Conservation (phyloP, 202 grass and related monocot species). For the Brachypodium distachyon region DNA sequence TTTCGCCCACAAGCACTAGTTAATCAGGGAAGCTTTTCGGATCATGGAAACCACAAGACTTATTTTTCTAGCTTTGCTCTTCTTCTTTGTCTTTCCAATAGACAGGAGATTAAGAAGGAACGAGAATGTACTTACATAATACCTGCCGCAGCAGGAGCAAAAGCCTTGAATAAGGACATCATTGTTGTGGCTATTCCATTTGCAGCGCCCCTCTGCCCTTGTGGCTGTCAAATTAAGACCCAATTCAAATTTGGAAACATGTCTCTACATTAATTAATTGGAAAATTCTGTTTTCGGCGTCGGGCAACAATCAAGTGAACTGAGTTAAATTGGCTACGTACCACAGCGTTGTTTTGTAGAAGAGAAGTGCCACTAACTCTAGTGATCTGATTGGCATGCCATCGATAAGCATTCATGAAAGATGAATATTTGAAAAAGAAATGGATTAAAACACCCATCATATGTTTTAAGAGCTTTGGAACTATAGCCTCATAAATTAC, state of each 20-base stretch:
- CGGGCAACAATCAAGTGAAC: background rate
- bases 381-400: slow-evolving; percentile 46
- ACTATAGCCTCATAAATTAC: slow-evolving; percentile 6
- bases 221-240: slow-evolving; percentile 34
- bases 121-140: slow-evolving; percentile 33
- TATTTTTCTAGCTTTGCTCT: background rate
- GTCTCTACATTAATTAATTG: background rate
- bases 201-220: slow-evolving; percentile 66
- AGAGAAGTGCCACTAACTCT: slow-evolving; percentile 44
- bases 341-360: slow-evolving; percentile 38
- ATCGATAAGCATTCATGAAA: background rate
- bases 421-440: background rate
- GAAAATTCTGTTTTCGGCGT: background rate
- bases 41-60: background rate
- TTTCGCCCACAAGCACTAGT: background rate
- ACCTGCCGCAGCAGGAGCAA: slow-evolving; percentile 58
- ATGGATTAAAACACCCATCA: background rate
- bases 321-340: background rate
- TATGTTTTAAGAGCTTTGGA: background rate
- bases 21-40: background rate
- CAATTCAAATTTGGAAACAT: background rate
- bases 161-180: slow-evolving; percentile 74
- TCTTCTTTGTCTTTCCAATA: background rate
- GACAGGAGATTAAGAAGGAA: background rate
- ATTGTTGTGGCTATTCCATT: slow-evolving; percentile 65